These are phyloP conservation scores for Penicillium frequentans DNA, from an alignment of 2,329 filamentous ascomycete genomes.

Conservation along the genomic window DNA sequence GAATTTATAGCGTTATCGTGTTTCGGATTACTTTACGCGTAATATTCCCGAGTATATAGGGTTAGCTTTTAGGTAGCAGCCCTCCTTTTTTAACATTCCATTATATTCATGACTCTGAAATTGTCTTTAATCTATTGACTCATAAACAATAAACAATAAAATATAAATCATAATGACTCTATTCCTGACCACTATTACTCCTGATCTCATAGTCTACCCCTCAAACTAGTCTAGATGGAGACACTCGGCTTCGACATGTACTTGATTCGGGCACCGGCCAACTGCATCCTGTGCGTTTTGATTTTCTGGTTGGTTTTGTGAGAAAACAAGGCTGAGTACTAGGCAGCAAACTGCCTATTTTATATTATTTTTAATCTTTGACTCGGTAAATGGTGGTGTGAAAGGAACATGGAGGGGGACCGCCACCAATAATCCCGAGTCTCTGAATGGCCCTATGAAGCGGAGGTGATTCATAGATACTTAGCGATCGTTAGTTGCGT, in stretches of 20 bases:
- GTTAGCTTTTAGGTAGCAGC: not conserved
- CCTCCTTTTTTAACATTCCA: not conserved
- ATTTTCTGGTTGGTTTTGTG: constrained; percentile 2
- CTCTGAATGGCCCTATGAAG: not conserved
- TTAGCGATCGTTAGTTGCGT: not conserved
- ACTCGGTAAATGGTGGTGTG: not conserved
- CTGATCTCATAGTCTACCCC: constrained; percentile 15
- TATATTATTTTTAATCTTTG: not conserved
- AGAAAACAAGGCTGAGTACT: not conserved
- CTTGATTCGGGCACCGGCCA: constrained; percentile 18
- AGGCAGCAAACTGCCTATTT: not conserved
- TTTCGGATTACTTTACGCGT: not conserved
- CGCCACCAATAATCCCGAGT: not conserved
- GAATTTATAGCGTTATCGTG: not conserved
- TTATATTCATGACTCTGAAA: not conserved
- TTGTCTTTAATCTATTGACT: not conserved
- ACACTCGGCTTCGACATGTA: constrained; percentile 7
- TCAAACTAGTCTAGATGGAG: constrained; percentile 27
- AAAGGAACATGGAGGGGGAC: not conserved
- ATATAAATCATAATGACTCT: not conserved
- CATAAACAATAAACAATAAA: not conserved
- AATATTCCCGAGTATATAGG: not conserved
- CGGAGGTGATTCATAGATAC: not conserved
- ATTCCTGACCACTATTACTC: not conserved
- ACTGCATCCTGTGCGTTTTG: constrained; percentile 8